Evolutionary conservation across 148 eudicot genomes (phyloP).

Genomic region (Cornus controversa): DNA sequence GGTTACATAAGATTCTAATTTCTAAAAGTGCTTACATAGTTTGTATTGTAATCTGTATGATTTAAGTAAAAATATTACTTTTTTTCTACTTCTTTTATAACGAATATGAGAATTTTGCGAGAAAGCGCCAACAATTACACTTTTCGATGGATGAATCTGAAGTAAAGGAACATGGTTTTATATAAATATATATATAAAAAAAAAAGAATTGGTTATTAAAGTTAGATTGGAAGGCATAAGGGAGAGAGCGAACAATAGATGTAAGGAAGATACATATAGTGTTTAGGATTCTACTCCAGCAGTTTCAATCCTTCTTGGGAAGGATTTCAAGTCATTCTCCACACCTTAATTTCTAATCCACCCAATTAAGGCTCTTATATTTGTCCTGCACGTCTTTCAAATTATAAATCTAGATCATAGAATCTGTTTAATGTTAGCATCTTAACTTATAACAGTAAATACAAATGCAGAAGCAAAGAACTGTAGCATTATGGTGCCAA

Average conservation of each 20-base stretch:
- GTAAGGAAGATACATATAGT: neutral
- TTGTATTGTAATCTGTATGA: neutral
- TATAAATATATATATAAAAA: too few relatives aligned
- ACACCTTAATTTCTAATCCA: neutral
- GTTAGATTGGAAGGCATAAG: neutral
- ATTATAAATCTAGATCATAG: too few relatives aligned
- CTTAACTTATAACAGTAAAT: neutral
- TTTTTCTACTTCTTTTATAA: neutral
- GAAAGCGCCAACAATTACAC: neutral
- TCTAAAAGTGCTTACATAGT: neutral
- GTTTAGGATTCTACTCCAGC: too few relatives aligned
- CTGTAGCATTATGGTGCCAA: slow-evolving; percentile 73
- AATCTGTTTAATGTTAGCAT: neutral
- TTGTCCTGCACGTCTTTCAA: too few relatives aligned
- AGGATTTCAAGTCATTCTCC: neutral
- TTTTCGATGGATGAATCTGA: too few relatives aligned
- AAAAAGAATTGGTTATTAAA: neutral
- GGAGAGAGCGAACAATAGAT: neutral
- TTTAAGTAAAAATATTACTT: too few relatives aligned
- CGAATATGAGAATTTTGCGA: too few relatives aligned
- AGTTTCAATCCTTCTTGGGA: neutral
- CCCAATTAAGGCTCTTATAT: neutral
- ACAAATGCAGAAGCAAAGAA: neutral
- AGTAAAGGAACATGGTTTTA: too few relatives aligned
- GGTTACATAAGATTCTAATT: neutral